Evolutionary conservation across 768 basidiomycete species (phyloP).

Genomic region (Pholiota conissans): DNA sequence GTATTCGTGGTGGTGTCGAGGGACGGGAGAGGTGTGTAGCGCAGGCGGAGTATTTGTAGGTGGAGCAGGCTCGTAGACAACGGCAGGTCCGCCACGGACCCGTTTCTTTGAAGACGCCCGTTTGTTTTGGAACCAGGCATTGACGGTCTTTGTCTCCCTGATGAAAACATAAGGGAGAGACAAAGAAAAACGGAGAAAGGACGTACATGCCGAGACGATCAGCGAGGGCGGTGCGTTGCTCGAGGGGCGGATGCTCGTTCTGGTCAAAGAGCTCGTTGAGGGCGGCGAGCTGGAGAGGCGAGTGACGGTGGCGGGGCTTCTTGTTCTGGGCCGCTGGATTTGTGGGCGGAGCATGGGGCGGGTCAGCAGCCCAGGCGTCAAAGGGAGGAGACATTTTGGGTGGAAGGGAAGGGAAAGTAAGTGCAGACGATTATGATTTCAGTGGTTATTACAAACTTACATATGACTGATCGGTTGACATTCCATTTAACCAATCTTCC

Average conservation of each 20-base stretch:
- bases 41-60: slow-evolving; percentile 12
- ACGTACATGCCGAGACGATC: slow-evolving; percentile 76
- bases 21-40: slow-evolving; percentile 29
- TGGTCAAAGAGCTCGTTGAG: slow-evolving; percentile 79
- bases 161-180: slow-evolving; percentile 15
- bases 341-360: slow-evolving; percentile 22
- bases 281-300: slow-evolving; percentile 67
- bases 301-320: slow-evolving; percentile 81
- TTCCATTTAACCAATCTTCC: slow-evolving; percentile 28
- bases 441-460: slow-evolving; percentile 24
- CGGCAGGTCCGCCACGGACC: slow-evolving; percentile 36
- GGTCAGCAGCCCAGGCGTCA: slow-evolving; percentile 27
- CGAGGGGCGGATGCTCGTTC: slow-evolving; percentile 73
- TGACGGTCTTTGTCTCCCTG: slow-evolving; percentile 85
- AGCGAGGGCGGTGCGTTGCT: slow-evolving; percentile 66
- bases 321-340: slow-evolving; percentile 44
- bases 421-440: slow-evolving; percentile 25
- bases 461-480: slow-evolving; percentile 27
- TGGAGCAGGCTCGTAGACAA: slow-evolving; percentile 32
- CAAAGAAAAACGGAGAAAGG: slow-evolving; percentile 14
- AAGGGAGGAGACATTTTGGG: slow-evolving; percentile 26
- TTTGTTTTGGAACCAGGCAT: slow-evolving; percentile 88
- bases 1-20: slow-evolving; percentile 25
- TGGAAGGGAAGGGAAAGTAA: slow-evolving; percentile 23
- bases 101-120: slow-evolving; percentile 80